These are phyloP conservation scores for Sophora flavescens DNA, from an alignment of 306 rosid genomes.

Conservation along the genomic window DNA sequence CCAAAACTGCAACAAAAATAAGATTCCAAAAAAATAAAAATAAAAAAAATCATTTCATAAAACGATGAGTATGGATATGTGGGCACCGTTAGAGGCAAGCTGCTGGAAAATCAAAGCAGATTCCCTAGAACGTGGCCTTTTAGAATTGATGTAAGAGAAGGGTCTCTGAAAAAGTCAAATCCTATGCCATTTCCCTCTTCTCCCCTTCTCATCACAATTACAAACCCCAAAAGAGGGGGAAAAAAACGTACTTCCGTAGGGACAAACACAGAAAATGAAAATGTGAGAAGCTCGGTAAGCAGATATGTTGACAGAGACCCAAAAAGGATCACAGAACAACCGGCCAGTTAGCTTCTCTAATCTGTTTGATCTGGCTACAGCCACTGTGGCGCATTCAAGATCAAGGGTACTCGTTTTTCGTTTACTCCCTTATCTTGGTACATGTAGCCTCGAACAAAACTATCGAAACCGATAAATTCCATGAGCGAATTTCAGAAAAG, in stretches of 20 bases:
- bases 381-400: constrained; percentile 90
- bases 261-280: background rate
- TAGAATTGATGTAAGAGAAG: constrained; percentile 62
- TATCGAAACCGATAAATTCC: no score
- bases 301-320: constrained; percentile 69
- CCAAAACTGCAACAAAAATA: background rate
- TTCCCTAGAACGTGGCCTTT: constrained; percentile 69
- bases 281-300: constrained; percentile 95
- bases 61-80: constrained; percentile 12
- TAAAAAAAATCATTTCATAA: no score
- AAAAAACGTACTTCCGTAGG: no score
- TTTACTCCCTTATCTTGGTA: constrained; percentile 77
- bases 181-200: constrained; percentile 64
- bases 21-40: background rate
- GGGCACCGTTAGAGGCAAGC: constrained; percentile 65
- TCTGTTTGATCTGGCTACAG: constrained; percentile 70
- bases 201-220: constrained; percentile 60
- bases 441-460: constrained; percentile 59
- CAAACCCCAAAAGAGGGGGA: background rate
- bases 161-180: constrained; percentile 62
- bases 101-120: constrained; percentile 54
- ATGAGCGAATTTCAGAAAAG: background rate
- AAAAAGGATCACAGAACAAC: constrained; percentile 59
- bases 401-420: constrained; percentile 47
- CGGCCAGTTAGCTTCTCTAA: constrained; percentile 82